Evolutionary conservation across 805 yeast species (phyloP).

Genomic region (Saturnispora bothae): DNA sequence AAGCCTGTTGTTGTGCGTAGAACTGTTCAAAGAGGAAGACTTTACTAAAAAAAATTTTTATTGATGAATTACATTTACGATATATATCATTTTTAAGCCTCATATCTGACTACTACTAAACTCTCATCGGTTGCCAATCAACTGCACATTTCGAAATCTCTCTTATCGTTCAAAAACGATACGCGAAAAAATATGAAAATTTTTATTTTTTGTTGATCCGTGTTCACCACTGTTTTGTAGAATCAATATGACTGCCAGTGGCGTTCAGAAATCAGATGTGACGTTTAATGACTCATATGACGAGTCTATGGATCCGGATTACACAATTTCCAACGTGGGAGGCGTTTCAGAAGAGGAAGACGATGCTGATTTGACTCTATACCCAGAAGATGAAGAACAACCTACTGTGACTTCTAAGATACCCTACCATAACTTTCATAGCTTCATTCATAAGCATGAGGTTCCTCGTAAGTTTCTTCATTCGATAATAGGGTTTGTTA

Average conservation of each 20-base stretch:
- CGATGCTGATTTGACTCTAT: slow-evolving; percentile 7
- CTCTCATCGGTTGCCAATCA: no score
- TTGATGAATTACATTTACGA: no score
- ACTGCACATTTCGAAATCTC: no score
- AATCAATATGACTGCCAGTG: slow-evolving; percentile 1
- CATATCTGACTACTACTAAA: no score
- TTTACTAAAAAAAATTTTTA: no score
- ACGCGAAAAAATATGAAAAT: background rate
- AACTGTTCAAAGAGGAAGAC: slow-evolving; percentile 32
- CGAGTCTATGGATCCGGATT: slow-evolving; percentile 23
- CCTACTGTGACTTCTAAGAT: slow-evolving; percentile 2
- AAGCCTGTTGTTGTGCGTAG: slow-evolving; percentile 40
- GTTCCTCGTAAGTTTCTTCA: slow-evolving; percentile 83
- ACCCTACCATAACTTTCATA: slow-evolving; percentile 23
- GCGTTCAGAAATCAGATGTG: slow-evolving; percentile 1
- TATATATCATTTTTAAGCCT: no score
- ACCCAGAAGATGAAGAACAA: slow-evolving; percentile 6
- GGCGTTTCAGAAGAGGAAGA: slow-evolving; percentile 1
- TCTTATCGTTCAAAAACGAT: background rate
- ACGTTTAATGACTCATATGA: slow-evolving; percentile 18
- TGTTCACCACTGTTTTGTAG: background rate
- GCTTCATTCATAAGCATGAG: slow-evolving; percentile 53
- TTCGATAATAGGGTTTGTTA: slow-evolving; percentile 76
- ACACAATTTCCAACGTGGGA: slow-evolving; percentile 12
- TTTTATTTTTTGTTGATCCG: background rate